phyloP scores from a whole-genome alignment of 306 rosid genomes.

The Glycine latifolia region DNA sequence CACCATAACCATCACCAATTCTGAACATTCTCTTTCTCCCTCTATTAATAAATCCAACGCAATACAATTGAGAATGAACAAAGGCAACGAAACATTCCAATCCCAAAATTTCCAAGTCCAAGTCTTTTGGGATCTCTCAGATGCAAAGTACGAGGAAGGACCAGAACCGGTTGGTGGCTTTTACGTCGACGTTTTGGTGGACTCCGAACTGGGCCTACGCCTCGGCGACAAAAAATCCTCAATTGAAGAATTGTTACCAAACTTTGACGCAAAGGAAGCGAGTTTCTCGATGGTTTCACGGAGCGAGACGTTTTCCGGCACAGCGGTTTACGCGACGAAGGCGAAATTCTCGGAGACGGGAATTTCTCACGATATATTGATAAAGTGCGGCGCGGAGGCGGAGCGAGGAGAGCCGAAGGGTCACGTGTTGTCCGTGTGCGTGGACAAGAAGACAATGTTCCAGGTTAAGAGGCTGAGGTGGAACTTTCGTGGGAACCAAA shows the following conservation, averaged over 20 bases:
- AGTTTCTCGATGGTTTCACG: constrained; percentile 63
- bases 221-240: constrained; percentile 67
- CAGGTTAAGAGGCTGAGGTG: constrained; percentile 78
- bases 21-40: not conserved
- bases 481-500: constrained; percentile 96
- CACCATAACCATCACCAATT: constrained; percentile 46
- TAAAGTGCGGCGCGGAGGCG: constrained; percentile 61
- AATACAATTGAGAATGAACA: constrained; percentile 40
- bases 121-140: constrained; percentile 72
- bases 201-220: constrained; percentile 59
- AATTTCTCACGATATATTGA: constrained; percentile 64
- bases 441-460: constrained; percentile 71
- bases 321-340: constrained; percentile 62
- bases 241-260: constrained; percentile 20
- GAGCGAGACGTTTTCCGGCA: constrained; percentile 62
- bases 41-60: constrained; percentile 10
- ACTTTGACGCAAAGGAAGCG: not conserved
- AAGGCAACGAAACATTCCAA: constrained; percentile 58
- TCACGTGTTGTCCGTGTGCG: constrained; percentile 56
- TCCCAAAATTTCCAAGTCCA: constrained; percentile 42
- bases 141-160: constrained; percentile 63
- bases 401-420: constrained; percentile 49
- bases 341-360: constrained; percentile 67
- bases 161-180: constrained; percentile 76
- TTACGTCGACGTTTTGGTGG: constrained; percentile 59